A percentile compares a stretch with the other conserved stretches of the same genome.
Evolutionary conservation across 2,329 filamentous ascomycete genomes (phyloP).

Genomic region (Arthroderma sp.): DNA sequence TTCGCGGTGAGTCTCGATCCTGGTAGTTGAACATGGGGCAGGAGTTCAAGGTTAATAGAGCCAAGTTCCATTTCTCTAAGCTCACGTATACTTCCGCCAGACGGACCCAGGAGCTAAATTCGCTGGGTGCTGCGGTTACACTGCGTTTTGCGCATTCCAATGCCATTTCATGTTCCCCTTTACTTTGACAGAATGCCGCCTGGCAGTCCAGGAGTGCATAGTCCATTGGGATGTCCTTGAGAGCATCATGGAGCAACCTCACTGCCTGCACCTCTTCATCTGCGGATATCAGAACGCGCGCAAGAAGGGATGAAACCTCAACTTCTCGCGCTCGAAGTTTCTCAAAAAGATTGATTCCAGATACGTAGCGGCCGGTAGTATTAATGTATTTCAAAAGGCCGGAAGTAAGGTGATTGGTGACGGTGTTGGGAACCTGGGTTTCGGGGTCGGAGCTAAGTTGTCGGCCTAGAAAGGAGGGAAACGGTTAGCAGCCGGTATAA

Average conservation of each 20-base stretch:
- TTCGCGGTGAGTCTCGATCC: slow-evolving; percentile 87
- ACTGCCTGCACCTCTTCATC: slow-evolving; percentile 97
- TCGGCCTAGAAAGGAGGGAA: slow-evolving; percentile 53
- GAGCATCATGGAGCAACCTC: slow-evolving; percentile 70
- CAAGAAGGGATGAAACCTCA: slow-evolving; percentile 84
- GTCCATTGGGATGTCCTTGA: slow-evolving; percentile 92
- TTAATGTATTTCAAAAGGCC: slow-evolving; percentile 89
- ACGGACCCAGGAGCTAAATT: slow-evolving; percentile 93
- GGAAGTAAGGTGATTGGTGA: slow-evolving; percentile 90
- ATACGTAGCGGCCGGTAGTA: slow-evolving; percentile 86
- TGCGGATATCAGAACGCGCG: slow-evolving; percentile 83
- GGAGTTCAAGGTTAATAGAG: slow-evolving; percentile 87
- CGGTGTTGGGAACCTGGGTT: slow-evolving; percentile 92
- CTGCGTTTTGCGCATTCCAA: slow-evolving; percentile 87
- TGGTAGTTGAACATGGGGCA: slow-evolving; percentile 99
- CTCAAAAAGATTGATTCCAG: slow-evolving; percentile 94
- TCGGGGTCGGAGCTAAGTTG: slow-evolving; percentile 93
- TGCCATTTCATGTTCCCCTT: slow-evolving; percentile 76
- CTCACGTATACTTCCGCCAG: slow-evolving; percentile 87
- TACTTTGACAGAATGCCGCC: slow-evolving; percentile 79
- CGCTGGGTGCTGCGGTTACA: slow-evolving; percentile 87
- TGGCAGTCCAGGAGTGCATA: slow-evolving; percentile 93
- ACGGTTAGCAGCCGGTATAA: slow-evolving; percentile 15
- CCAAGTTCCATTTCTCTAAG: slow-evolving; percentile 93
- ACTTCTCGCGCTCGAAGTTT: slow-evolving; percentile 83